These are phyloP conservation scores for Actinidia arguta DNA, from an alignment of 179 eudicot species.

Conservation along the genomic window DNA sequence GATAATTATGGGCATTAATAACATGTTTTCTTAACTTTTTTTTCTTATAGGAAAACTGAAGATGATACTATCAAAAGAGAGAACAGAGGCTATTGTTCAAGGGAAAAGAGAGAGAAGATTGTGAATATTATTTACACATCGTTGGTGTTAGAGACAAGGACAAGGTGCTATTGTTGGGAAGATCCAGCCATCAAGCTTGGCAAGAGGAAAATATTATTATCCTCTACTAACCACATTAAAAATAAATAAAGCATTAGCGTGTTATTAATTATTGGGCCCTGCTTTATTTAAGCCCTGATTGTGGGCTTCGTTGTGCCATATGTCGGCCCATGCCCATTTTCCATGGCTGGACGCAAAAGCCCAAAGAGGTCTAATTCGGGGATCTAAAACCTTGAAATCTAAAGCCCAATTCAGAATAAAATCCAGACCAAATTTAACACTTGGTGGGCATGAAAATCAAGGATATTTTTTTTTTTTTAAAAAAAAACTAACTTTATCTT, in stretches of 20 bases:
- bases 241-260: slow-evolving; percentile 45
- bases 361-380: neutral
- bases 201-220: slow-evolving; percentile 32
- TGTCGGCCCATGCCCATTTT: no score
- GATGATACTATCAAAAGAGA: slow-evolving; percentile 42
- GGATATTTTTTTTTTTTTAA: no score
- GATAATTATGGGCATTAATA: no score
- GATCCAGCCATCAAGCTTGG: slow-evolving; percentile 65
- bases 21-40: no score
- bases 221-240: no score
- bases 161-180: slow-evolving; percentile 61
- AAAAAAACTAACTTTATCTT: no score
- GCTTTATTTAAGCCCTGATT: neutral
- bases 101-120: slow-evolving; percentile 75
- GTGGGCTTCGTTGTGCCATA: no score
- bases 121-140: slow-evolving; percentile 66
- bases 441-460: no score
- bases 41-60: slow-evolving; percentile 55
- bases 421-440: no score
- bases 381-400: neutral
- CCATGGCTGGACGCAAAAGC: no score
- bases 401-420: no score
- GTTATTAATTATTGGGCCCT: slow-evolving; percentile 5
- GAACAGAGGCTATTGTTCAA: slow-evolving; percentile 71
- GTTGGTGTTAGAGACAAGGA: slow-evolving; percentile 72